Evolutionary conservation across 208 protist species (phyloP), one percentile per base, ranked within the genome.

Genomic region (Acanthamoeba lenticulata): DNA sequence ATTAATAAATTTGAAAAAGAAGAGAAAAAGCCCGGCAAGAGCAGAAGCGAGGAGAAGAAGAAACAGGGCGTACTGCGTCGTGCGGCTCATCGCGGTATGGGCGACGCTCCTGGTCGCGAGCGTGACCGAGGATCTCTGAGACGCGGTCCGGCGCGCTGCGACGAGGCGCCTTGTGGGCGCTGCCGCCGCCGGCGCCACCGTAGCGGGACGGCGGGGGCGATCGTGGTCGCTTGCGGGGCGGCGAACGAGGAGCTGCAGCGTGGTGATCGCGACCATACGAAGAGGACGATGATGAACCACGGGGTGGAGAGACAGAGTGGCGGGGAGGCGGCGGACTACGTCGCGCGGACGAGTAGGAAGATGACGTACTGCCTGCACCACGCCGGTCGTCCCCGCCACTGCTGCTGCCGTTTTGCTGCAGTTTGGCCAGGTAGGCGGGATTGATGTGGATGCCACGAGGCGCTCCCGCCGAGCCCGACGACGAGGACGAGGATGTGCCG

Each of bases 361-460:
- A 60, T 21, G 52, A 21, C 9, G 9, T 2, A 24, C 52, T 21
- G 52, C 52, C 17, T 2, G 52, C 17, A n/a, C n/a, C n/a, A 21
- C 52, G 52, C 15, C 45, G 45, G 45, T 6, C 52, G 15, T 2
- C 17, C 27, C 11, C 52, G 52, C 52, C 52, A n/a, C n/a, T n/a
- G n/a, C n/a, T n/a, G n/a, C n/a, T n/a, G n/a, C n/a, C n/a, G n/a
- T n/a, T n/a, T n/a, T n/a, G n/a, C 52, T 60, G 52, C 52, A 60
- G 52, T n/a, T 79, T 79, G 69, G 79, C 79, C 11, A 89, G 79
- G n/a, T 89, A 89, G 32, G n/a, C 32, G 13, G 79, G 79, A 29
- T 89, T 89, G 79, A 89, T 57, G 45, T 89, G 79, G 24, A 89
- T 89, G 69, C 69, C 69, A 4, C 40, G 69, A 2, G 24, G 24